Conservation (phyloP, 257 asterid species). For the Nicotiana benthamiana region DNA sequence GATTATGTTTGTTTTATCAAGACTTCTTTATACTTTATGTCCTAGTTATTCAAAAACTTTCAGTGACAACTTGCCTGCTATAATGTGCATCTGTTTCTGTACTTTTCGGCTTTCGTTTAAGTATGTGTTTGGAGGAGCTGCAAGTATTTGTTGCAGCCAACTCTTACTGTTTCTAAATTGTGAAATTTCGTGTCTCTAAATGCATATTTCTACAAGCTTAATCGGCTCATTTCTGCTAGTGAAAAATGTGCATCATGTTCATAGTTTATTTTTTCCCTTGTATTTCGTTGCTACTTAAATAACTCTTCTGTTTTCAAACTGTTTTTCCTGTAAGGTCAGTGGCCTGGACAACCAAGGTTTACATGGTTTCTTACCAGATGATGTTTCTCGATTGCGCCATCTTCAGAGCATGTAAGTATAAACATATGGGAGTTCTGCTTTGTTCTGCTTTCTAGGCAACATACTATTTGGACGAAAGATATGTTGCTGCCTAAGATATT, state of each 20-base stretch:
- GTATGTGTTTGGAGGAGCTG: no score
- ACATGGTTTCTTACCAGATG: slow-evolving; percentile 71
- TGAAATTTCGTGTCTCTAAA: no score
- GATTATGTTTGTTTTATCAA: no score
- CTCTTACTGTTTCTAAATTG: no score
- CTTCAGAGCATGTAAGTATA: slow-evolving; percentile 91
- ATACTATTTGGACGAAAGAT: background rate
- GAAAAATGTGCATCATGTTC: background rate
- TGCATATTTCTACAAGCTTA: background rate
- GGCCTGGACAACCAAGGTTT: slow-evolving; percentile 93
- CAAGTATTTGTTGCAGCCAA: no score
- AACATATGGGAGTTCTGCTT: background rate
- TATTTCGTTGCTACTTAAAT: no score
- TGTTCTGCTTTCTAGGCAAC: background rate
- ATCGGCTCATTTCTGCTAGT: background rate
- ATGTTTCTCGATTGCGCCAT: slow-evolving; percentile 61
- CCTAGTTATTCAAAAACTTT: no score
- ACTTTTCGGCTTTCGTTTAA: no score
- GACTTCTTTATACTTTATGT: no score
- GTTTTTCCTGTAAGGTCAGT: slow-evolving; percentile 36
- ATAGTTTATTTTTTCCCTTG: no score
- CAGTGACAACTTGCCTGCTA: no score
- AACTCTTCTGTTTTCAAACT: background rate
- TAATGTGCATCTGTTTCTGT: no score
- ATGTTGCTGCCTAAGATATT: background rate